phyloP scores from a whole-genome alignment of 352 stramenopile genomes.

The Globisporangium megalacanthum region DNA sequence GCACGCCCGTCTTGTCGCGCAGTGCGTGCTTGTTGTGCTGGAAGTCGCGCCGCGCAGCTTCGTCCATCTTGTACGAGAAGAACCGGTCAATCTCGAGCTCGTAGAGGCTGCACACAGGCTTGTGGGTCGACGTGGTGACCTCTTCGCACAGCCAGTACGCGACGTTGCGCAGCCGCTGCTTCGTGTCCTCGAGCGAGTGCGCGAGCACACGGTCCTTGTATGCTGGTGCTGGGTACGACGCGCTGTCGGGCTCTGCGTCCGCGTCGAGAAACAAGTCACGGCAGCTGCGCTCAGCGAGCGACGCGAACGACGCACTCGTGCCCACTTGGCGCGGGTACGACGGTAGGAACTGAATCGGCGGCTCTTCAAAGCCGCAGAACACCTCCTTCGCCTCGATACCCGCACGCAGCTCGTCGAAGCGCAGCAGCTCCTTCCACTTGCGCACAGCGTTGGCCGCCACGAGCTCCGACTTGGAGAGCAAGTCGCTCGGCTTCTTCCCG shows the following conservation, averaged over 20 bases:
- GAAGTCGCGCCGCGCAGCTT: slow-evolving; percentile 16
- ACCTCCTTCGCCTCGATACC: slow-evolving; percentile 79
- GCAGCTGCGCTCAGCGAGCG: slow-evolving; percentile 54
- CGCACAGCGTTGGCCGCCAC: slow-evolving; percentile 45
- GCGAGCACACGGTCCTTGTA: slow-evolving; percentile 72
- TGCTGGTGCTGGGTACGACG: slow-evolving; percentile 23
- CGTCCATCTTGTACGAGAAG: slow-evolving; percentile 36
- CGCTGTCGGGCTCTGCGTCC: slow-evolving; percentile 8
- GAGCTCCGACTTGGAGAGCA: slow-evolving; percentile 56
- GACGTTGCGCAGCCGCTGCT: slow-evolving; percentile 30
- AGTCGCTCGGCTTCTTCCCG: slow-evolving; percentile 58
- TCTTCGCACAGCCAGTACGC: slow-evolving; percentile 49
- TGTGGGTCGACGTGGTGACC: slow-evolving; percentile 38
- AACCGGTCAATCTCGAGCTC: slow-evolving; percentile 53
- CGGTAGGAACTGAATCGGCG: slow-evolving; percentile 66
- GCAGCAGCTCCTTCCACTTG: slow-evolving; percentile 72
- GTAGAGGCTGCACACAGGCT: slow-evolving; percentile 43
- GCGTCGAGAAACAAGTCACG: slow-evolving; percentile 46
- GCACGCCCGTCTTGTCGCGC: slow-evolving; percentile 32
- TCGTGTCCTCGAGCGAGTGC: slow-evolving; percentile 42
- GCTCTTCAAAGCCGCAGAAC: slow-evolving; percentile 84
- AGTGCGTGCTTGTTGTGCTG: slow-evolving; percentile 23
- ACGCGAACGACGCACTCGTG: slow-evolving; percentile 51
- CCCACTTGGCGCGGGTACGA: slow-evolving; percentile 66
- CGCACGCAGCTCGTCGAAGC: slow-evolving; percentile 62